phyloP scores from a whole-genome alignment of 2,329 filamentous ascomycete genomes.

The Calonectria crousiana region DNA sequence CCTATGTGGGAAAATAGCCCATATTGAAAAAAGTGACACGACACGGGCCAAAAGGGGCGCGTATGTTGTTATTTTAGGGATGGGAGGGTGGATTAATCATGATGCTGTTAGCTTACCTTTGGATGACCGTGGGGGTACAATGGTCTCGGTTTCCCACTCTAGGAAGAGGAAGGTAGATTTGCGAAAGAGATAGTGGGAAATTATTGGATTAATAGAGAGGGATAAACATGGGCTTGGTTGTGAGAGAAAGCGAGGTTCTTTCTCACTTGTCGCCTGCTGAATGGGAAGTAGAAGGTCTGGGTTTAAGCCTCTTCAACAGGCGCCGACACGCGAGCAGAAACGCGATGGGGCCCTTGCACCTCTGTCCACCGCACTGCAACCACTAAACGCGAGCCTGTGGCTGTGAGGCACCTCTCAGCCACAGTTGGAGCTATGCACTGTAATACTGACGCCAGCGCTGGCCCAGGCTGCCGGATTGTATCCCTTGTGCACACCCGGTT shows the following conservation, averaged over 20 bases:
- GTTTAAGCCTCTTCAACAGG: neutral
- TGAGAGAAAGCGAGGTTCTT: neutral
- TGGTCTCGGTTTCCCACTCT: neutral
- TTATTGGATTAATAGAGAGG: neutral
- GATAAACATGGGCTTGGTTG: neutral
- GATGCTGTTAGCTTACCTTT: slow-evolving; percentile 8
- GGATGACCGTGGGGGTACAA: neutral
- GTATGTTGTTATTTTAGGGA: neutral
- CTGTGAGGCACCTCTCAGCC: slow-evolving; percentile 38
- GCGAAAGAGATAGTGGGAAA: neutral
- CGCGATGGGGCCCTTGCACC: slow-evolving; percentile 21
- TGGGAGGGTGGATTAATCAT: neutral
- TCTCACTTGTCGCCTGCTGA: neutral
- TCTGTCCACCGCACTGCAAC: slow-evolving; percentile 40
- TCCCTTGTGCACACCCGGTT: slow-evolving; percentile 10
- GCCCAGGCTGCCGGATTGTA: slow-evolving; percentile 3
- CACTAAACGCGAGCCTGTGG: slow-evolving; percentile 46
- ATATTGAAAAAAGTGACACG: neutral
- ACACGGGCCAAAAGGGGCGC: neutral
- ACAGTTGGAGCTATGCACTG: slow-evolving; percentile 27
- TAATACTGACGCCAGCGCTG: neutral
- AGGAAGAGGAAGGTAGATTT: neutral
- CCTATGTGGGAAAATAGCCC: too few species aligned
- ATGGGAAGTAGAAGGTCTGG: neutral
- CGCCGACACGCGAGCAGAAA: slow-evolving; percentile 22